These are phyloP conservation scores for Dicorynia guianensis DNA, from an alignment of 306 rosid genomes.

Conservation along the genomic window DNA sequence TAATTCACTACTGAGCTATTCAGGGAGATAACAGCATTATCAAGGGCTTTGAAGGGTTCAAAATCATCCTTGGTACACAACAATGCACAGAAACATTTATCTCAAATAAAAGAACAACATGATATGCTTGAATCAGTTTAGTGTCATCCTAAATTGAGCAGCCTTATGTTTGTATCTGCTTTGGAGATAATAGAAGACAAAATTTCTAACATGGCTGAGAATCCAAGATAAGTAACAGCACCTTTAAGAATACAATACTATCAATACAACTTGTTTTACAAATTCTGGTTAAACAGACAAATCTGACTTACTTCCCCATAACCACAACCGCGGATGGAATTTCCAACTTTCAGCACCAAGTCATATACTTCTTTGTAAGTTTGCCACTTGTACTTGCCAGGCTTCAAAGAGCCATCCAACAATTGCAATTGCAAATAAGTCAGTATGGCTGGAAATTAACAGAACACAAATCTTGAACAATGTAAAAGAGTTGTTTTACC, in stretches of 20 bases:
- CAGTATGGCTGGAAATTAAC: not conserved
- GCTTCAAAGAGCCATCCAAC: slow-evolving; percentile 53
- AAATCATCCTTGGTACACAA: slow-evolving; percentile 4
- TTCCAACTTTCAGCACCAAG: slow-evolving; percentile 67
- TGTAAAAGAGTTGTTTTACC: slow-evolving; percentile 40
- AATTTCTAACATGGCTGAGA: not conserved
- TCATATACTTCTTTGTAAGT: slow-evolving; percentile 76
- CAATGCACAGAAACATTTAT: slow-evolving; percentile 16
- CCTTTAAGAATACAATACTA: slow-evolving; percentile 3
- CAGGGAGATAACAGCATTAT: slow-evolving; percentile 19
- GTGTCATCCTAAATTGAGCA: not conserved
- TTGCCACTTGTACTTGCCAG: slow-evolving; percentile 80
- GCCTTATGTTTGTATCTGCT: not conserved
- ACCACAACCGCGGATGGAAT: slow-evolving; percentile 68
- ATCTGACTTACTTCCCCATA: slow-evolving; percentile 62
- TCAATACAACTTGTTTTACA: not conserved
- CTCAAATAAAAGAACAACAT: slow-evolving; percentile 22
- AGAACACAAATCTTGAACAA: not conserved
- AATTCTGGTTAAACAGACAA: not conserved
- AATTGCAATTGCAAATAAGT: not conserved
- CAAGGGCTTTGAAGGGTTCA: slow-evolving; percentile 14
- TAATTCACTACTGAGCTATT: slow-evolving; percentile 20
- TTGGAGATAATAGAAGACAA: not conserved
- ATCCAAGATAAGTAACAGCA: slow-evolving; percentile 21
- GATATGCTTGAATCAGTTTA: not conserved